Base-by-base conservation (phyloP, 805 yeast species). In the Starmera caribaea region DNA sequence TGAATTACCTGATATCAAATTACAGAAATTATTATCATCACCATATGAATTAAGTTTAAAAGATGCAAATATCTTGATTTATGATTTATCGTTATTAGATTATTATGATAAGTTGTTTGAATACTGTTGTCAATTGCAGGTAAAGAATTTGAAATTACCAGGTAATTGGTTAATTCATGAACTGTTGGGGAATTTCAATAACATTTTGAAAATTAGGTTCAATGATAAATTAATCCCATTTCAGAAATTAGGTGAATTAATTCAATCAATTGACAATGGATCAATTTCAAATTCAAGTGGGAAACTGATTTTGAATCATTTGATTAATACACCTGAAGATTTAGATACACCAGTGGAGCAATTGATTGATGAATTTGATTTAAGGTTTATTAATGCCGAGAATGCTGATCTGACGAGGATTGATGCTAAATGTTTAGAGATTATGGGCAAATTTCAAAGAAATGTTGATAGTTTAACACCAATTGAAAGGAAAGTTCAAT, bases 111-210 rank as follows among this genome's bases (percentile, higher is more conserved):
- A 61, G 3, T 57, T 82, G 24, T 69, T 62, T 44, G 42, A 54
- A 8, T 28, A 40, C 6, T 57, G 60, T 10, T 48, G 46, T 2
- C 36, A 35, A 2, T 32, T 59, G 36, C 44, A 58, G 10, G 45
- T 55, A 8, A 46, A 46, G 40, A 54, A 54, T 13, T 50, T 55
- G 8, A 75, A 66, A 42, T 44, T 64, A 32, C 77, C 76, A 3
- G 76, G 79, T 26, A 85, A 82, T 53, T 90, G 96, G 95, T 58
- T 87, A 8, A 75, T 86, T 8, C 89, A 90, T 59, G 89, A 86
- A 46, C 62, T 87, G 32, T 52, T 86, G 14, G 96, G 97, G 0
- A 65, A 75, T 12, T 65, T 85, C 43, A 68, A 76, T 8, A 78
- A 75, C 51, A 65, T 74, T 8, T 63, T 69, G 17, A 36, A 64